phyloP scores from a whole-genome alignment of 2,329 filamentous ascomycete species.

The Calonectria crousiana region DNA sequence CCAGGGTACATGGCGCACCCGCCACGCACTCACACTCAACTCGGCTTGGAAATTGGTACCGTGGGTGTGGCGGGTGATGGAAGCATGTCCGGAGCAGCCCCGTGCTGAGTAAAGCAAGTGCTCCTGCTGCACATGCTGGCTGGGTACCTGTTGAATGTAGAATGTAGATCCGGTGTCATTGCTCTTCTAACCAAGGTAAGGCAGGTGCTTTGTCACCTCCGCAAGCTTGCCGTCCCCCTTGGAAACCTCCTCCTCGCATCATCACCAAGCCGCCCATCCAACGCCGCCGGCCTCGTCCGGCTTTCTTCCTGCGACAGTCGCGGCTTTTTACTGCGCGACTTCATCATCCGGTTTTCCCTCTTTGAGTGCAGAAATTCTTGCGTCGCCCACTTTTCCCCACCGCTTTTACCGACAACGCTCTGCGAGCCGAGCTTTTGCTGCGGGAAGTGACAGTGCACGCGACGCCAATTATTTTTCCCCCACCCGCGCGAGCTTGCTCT shows the following conservation, averaged over 20 bases:
- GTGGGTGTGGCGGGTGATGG: slow-evolving; percentile 11
- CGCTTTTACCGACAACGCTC: slow-evolving; percentile 7
- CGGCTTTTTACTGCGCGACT: not conserved
- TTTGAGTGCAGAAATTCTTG: slow-evolving; percentile 1
- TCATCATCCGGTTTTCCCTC: not conserved
- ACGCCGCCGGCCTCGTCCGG: not conserved
- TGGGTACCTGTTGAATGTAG: slow-evolving; percentile 7
- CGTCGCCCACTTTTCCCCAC: not conserved
- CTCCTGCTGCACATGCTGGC: slow-evolving; percentile 14
- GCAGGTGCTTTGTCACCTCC: slow-evolving; percentile 20
- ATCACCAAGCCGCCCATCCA: slow-evolving; percentile 29
- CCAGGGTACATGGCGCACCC: not conserved
- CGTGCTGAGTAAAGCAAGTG: slow-evolving; percentile 8
- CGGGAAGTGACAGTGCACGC: slow-evolving; percentile 16
- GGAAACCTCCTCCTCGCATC: slow-evolving; percentile 39
- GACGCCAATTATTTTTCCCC: slow-evolving; percentile 23
- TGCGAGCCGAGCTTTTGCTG: not conserved
- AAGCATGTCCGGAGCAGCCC: not conserved
- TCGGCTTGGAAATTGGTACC: not conserved
- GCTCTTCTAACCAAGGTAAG: slow-evolving; percentile 18
- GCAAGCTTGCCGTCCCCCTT: slow-evolving; percentile 17
- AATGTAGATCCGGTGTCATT: slow-evolving; percentile 15
- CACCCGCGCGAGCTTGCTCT: slow-evolving; percentile 18
- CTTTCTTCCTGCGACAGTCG: not conserved
- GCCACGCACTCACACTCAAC: not conserved